These are phyloP conservation scores for Cucumis melo DNA, from an alignment of 306 rosid genomes.

Conservation along the genomic window DNA sequence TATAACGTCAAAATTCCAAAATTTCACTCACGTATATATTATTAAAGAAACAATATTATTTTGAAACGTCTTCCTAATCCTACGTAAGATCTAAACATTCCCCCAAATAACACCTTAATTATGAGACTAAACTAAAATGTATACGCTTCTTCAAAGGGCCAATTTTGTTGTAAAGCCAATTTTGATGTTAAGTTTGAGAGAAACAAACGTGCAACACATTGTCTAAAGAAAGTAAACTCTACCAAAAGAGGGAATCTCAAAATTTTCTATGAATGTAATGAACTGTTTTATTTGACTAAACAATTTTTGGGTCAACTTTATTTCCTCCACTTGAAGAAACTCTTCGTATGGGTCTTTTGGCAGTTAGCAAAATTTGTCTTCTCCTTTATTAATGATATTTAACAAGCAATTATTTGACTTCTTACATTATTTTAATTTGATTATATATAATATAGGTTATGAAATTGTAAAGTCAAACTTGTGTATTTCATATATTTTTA, in stretches of 20 bases:
- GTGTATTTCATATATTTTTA: not conserved
- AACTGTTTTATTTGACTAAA: conserved; percentile 1
- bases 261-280: not conserved
- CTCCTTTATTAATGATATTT: not conserved
- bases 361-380: not conserved
- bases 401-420: not conserved
- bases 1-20: too few relatives aligned
- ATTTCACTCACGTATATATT: too few relatives aligned
- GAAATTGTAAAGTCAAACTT: not conserved
- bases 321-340: not conserved
- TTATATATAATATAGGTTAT: not conserved
- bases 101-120: not conserved
- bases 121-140: not conserved
- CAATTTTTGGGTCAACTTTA: not conserved
- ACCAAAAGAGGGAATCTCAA: not conserved
- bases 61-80: too few relatives aligned
- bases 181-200: conserved; percentile 1
- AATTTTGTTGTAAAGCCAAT: not conserved
- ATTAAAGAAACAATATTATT: too few relatives aligned
- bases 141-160: not conserved
- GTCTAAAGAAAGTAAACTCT: not conserved
- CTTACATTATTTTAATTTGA: not conserved
- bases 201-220: not conserved
- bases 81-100: not conserved
- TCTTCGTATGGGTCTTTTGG: not conserved